Evolutionary conservation across 345 rosid genomes (phyloP), one percentile per base, ranked within the genome.

Genomic region (Citropsis articulata): DNA sequence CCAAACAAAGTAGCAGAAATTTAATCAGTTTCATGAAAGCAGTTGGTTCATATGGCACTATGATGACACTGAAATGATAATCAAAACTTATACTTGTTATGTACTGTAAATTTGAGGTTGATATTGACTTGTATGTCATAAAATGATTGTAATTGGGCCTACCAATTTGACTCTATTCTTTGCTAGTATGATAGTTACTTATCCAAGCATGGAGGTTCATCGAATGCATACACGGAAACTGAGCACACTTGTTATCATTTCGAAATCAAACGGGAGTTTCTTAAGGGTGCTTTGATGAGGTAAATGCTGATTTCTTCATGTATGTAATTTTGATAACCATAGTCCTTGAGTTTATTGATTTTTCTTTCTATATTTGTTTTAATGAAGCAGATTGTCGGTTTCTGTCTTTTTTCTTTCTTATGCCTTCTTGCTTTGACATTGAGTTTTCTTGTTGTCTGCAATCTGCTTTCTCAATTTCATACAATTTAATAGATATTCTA

Each of bases 171-270:
- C 86, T 82, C 75, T 71, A 88, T 79, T 81, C 80, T 83, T 83
- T 89, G 90, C 85, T 86, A 96, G 99, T 96, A 94, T 86, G 99
- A 92, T 88, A 94, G 97, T 90, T 96, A 91, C 84, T 87, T 96
- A 90, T 94, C 99, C 85, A 91, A 92, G 89, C 99, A 96, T 35
- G 99, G 99, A 72, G 99, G 99, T 74, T 91, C 97, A 70, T 92
- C 99, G 73, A 96, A 96, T 83, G 98, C 99, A 14, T 96, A 94
- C 86, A 96, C 99, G 0, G 98, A 96, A 79, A 84, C 90, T 75
- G 99, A 96, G 86, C 94, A 90, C 81, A 92, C 98, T 53, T 96
- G 99, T 88, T 96, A 94, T 83, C 97, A 96, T 88, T 96, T 96
- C 82, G 99, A 96, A 88, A 95, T 96, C 69, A 94, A 94, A 80